Evolutionary conservation across 306 rosid species (phyloP).

Genomic region (Phaseolus lunatus): DNA sequence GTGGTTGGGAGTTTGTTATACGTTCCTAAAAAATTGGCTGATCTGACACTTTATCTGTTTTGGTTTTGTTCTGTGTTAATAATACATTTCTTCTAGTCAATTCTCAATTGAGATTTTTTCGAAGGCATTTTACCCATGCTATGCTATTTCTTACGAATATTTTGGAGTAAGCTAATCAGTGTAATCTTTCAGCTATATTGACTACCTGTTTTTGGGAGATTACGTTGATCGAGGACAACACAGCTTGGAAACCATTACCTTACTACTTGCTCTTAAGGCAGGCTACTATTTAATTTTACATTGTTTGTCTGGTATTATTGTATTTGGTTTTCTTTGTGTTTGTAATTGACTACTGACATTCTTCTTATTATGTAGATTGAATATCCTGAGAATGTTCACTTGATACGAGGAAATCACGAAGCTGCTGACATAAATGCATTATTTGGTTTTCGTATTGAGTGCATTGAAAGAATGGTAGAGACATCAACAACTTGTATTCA

Average conservation of each 20-base stretch:
- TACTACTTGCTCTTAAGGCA: slow-evolving; percentile 98
- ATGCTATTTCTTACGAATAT: slow-evolving; percentile 35
- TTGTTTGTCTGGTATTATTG: slow-evolving; percentile 35
- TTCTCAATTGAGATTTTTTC: slow-evolving; percentile 34
- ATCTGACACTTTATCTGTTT: slow-evolving; percentile 37
- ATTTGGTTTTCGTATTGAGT: slow-evolving; percentile 98
- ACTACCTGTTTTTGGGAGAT: slow-evolving; percentile 98
- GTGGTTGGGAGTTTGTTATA: slow-evolving; percentile 30
- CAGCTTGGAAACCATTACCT: slow-evolving; percentile 98
- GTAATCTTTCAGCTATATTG: slow-evolving; percentile 80
- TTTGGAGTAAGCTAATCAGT: slow-evolving; percentile 41
- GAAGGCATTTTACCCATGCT: slow-evolving; percentile 24
- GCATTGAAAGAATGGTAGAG: slow-evolving; percentile 98
- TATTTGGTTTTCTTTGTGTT: slow-evolving; percentile 32
- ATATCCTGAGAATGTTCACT: slow-evolving; percentile 94
- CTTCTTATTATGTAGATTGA: slow-evolving; percentile 79
- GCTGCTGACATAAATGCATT: slow-evolving; percentile 99
- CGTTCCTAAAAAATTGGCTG: slow-evolving; percentile 17
- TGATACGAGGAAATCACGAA: slow-evolving; percentile 99
- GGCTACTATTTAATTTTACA: slow-evolving; percentile 44
- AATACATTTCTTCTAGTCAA: slow-evolving; percentile 33
- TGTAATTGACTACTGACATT: slow-evolving; percentile 41
- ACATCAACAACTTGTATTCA: slow-evolving; percentile 39
- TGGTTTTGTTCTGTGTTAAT: slow-evolving; percentile 36
- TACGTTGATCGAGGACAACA: slow-evolving; percentile 99